Base-by-base conservation (phyloP, 2,329 filamentous ascomycete species). In the Nemania diffusa region DNA sequence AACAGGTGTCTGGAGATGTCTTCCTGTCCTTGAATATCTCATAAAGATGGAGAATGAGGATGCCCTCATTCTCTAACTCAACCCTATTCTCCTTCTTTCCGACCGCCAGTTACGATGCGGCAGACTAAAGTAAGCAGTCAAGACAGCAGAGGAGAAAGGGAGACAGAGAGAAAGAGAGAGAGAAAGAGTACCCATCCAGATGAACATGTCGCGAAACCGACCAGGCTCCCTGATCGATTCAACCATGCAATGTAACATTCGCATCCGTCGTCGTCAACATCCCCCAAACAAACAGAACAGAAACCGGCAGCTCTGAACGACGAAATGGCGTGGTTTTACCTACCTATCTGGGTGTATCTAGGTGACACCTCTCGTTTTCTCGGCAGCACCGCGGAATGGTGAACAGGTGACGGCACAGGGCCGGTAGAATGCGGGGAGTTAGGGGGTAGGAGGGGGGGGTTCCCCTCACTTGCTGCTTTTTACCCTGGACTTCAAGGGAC, bases 381-480 rank as follows among this genome's bases (percentile, higher is more conserved):
- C 57, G 48, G 56, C 57, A 65, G 29, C 46, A 52, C 32, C 5
- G 46, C 53, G 24, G 44, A 17, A 58, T 26, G 2, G 26, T 44
- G 48, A 53, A 50, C 48, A 62, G 55, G 53, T 27, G 56, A 61
- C 55, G 52, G 34, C 5, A 63, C 44, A 63, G 44, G 44, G 26
- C 62, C 62, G 65, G 62, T 51, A 68, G 50, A 65, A 63, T 68
- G 65, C 50, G 65, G 68, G 62, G 55, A 44, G 13, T 15, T n/a
- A 46, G 42, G n/a, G n/a, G n/a, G n/a, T 7, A 17, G 15, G 40
- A n/a, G 17, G 15, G 40, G 40, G 17, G 32, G 32, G 13, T 50
- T 46, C 65, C 65, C 61, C 65, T 70, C 64, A 64, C 51, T 52
- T 40, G 52, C 48, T 56, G 11, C 15, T n/a, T 48, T 46, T 51